Percentiles rank a stretch among this genome's conserved stretches.
Evolutionary conservation across 176 grass and related monocot species (phyloP).

Genomic region (Cenchrus fungigraminus): DNA sequence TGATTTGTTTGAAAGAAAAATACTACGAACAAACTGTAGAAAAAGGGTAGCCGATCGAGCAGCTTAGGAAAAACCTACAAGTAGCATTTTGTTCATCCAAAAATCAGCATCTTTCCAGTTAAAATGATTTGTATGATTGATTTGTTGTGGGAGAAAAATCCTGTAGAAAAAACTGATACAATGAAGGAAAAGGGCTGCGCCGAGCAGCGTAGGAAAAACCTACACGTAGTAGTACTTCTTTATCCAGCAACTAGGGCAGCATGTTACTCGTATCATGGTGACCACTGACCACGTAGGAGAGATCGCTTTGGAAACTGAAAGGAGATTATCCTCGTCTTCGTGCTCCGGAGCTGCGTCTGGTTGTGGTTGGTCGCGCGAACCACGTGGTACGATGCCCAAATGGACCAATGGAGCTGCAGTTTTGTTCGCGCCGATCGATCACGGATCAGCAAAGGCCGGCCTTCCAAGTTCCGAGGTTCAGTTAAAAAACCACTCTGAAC

Average conservation of each 20-base stretch:
- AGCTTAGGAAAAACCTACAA: neutral
- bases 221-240: neutral
- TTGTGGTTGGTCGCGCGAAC: constrained; percentile 5
- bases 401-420: neutral
- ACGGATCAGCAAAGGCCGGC: neutral
- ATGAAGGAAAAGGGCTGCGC: too few relatives aligned
- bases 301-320: constrained; percentile 24
- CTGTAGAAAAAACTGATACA: too few relatives aligned
- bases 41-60: too few relatives aligned
- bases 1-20: too few relatives aligned
- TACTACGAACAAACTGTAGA: too few relatives aligned
- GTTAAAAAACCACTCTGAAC: neutral
- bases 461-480: constrained; percentile 36
- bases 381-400: constrained; percentile 32
- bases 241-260: neutral
- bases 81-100: neutral
- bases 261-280: constrained; percentile 32
- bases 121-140: too few relatives aligned
- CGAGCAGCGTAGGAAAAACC: too few relatives aligned
- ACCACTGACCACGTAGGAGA: neutral
- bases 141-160: too few relatives aligned
- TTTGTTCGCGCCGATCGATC: constrained; percentile 22
- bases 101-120: neutral
- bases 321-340: constrained; percentile 16
- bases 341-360: constrained; percentile 38